Base-by-base conservation (phyloP, 2,329 filamentous ascomycete genomes). In the Rhexocercosporidium sp. region DNA sequence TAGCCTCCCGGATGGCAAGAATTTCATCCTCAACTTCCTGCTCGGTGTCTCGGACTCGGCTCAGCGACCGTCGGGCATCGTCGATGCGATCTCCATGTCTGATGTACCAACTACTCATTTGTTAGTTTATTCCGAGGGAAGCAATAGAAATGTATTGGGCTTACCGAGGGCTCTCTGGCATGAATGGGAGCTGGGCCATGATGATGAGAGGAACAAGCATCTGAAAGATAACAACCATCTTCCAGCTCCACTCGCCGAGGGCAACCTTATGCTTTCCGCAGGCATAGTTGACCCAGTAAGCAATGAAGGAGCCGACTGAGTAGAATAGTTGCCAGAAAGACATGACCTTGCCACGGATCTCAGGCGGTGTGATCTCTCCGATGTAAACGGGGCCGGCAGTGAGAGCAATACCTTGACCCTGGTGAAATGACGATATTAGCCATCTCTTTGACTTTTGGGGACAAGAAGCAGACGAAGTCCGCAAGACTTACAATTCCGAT, bases 161-260 rank as follows among this genome's bases (percentile, higher is more conserved):
- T 34, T 49, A 65, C 37, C 90, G 84, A 20, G 90, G 90, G 3
- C 86, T 87, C 76, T 91, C 90, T 22, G 89, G 89, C 69, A 90
- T 85, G 75, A 88, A 90, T 47, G 88, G 89, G 16, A 92, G 81
- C 41, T 89, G 82, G 3, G 78, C 70, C 25, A 91, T 79, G 76
- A 92, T 89, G 66, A 91, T 73, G 60, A 84, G 70, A 1, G 90
- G 90, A 27, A 91, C 83, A n/a, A 92, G 77, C 59, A 91, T 82
- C 79, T 92, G 90, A 82, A 92, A 92, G 69, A 92, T 88, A 69
- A 92, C 86, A 16, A 92, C 88, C 81, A 91, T 86, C 73, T 85
- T 87, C 90, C 90, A 92, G 78, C 92, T 89, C 90, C 90, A 92
- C 72, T 92, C 82, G 46, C 90, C 90, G 31, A 75, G 69, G 1